Percentiles rank a stretch among this genome's conserved stretches.
phyloP scores from a whole-genome alignment of 805 yeast species.

The Metschnikowia lunata region DNA sequence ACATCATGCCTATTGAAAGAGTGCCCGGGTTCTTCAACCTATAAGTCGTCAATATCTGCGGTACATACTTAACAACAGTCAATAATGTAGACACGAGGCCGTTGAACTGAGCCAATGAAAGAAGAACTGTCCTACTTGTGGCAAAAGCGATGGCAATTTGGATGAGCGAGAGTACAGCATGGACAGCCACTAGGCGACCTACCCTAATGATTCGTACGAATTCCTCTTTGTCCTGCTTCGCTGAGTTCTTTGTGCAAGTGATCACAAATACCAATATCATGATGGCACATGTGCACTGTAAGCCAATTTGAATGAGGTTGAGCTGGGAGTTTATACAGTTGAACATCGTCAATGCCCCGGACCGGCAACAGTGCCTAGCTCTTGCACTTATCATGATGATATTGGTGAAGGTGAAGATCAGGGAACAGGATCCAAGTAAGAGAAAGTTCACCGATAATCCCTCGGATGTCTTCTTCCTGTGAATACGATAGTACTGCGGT shows the following conservation, averaged over 20 bases:
- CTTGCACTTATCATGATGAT: conserved; percentile 56
- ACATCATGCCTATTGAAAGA: conserved; percentile 74
- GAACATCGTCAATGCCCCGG: conserved; percentile 41
- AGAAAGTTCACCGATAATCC: conserved; percentile 74
- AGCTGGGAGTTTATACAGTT: conserved; percentile 65
- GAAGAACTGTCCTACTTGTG: conserved; percentile 21
- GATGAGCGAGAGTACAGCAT: conserved; percentile 28
- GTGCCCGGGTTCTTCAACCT: conserved; percentile 73
- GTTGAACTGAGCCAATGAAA: conserved; percentile 48
- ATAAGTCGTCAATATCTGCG: conserved; percentile 72
- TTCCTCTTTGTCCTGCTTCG: conserved; percentile 44
- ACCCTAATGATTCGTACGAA: conserved; percentile 38
- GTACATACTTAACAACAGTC: conserved; percentile 70
- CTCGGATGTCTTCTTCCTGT: conserved; percentile 58
- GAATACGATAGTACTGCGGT: conserved; percentile 68
- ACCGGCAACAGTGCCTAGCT: conserved; percentile 58
- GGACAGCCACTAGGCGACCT: conserved; percentile 39
- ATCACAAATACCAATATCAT: conserved; percentile 55
- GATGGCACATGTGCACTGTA: conserved; percentile 58
- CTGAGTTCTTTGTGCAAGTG: conserved; percentile 40
- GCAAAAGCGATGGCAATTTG: conserved; percentile 33
- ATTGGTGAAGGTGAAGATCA: conserved; percentile 64
- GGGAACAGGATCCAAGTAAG: conserved; percentile 64
- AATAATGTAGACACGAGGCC: conserved; percentile 64
- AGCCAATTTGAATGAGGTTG: conserved; percentile 61